Percentiles rank a stretch among this genome's conserved stretches.
Conservation (phyloP, 1,139 yeast genomes). For the Diutina neorugosa region DNA sequence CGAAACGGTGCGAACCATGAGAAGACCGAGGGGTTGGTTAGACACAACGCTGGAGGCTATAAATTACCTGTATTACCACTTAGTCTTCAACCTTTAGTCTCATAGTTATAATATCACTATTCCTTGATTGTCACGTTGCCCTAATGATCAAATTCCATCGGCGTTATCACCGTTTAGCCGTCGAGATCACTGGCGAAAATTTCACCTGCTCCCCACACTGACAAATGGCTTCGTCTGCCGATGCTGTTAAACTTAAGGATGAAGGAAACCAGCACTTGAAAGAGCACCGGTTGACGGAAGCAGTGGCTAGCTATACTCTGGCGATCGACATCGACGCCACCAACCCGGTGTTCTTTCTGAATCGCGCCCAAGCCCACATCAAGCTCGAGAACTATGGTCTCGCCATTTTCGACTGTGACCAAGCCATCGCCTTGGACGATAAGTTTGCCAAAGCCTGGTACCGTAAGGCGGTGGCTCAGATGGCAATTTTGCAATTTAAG, state of each 20-base stretch:
- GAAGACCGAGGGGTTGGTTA: too few species aligned
- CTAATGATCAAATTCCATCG: too few species aligned
- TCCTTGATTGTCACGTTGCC: too few species aligned
- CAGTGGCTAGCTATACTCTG: slow-evolving; percentile 56
- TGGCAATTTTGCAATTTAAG: slow-evolving; percentile 66
- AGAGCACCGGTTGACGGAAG: slow-evolving; percentile 49
- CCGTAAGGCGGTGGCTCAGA: slow-evolving; percentile 73
- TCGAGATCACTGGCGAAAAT: background rate
- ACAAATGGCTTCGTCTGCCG: background rate
- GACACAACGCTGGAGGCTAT: too few species aligned
- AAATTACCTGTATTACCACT: too few species aligned
- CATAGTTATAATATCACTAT: too few species aligned
- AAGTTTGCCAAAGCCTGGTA: slow-evolving; percentile 65
- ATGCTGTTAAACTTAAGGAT: slow-evolving; percentile 33
- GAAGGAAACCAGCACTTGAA: slow-evolving; percentile 66
- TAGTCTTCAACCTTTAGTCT: too few species aligned
- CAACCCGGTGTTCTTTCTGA: slow-evolving; percentile 71
- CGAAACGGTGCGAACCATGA: too few species aligned
- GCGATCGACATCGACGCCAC: slow-evolving; percentile 63
- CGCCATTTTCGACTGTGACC: slow-evolving; percentile 67
- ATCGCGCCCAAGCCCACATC: slow-evolving; percentile 84
- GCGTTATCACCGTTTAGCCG: too few species aligned
- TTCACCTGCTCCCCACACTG: background rate
- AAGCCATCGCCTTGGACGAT: slow-evolving; percentile 58
- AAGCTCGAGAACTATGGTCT: slow-evolving; percentile 79